A percentile compares a stretch with the other conserved stretches of the same genome.
These are phyloP conservation scores for Cardiospermum halicacabum DNA, from an alignment of 345 rosid species.

Conservation along the genomic window DNA sequence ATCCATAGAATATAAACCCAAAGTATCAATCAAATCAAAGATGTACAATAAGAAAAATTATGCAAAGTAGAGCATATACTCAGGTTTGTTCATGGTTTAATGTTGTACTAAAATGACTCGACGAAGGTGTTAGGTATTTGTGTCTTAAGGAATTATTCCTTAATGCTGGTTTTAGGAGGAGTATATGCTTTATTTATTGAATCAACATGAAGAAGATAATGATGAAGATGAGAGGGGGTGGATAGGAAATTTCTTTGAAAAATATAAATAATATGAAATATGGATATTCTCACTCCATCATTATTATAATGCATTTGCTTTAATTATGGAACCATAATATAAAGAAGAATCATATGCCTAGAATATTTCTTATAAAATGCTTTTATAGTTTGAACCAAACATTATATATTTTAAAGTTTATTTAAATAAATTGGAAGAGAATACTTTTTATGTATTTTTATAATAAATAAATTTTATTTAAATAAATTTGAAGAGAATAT, in stretches of 20 bases:
- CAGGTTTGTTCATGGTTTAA: slow-evolving; percentile 14
- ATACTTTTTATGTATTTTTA: too few species aligned
- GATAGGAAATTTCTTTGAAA: slow-evolving; percentile 4
- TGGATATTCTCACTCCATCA: slow-evolving; percentile 19
- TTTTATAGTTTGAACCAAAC: slow-evolving; percentile 21
- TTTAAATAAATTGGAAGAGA: too few species aligned
- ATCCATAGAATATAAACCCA: too few species aligned
- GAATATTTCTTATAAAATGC: slow-evolving; percentile 16
- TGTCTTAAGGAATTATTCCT: neutral
- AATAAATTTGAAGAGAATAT: too few species aligned
- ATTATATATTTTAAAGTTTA: too few species aligned
- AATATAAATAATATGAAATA: neutral
- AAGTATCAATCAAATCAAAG: too few species aligned
- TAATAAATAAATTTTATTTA: too few species aligned
- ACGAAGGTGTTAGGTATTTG: neutral
- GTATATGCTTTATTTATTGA: slow-evolving; percentile 31
- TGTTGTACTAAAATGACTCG: slow-evolving; percentile 15
- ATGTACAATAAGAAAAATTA: too few species aligned
- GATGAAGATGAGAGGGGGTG: neutral
- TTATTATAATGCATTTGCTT: slow-evolving; percentile 8
- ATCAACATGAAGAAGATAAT: slow-evolving; percentile 6
- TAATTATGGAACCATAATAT: slow-evolving; percentile 17
- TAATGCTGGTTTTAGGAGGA: neutral
- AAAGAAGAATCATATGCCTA: slow-evolving; percentile 32
- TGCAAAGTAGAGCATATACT: slow-evolving; percentile 32